Evolutionary conservation across 2,329 filamentous ascomycete genomes (phyloP).

Genomic region (Xylaria polymorpha): DNA sequence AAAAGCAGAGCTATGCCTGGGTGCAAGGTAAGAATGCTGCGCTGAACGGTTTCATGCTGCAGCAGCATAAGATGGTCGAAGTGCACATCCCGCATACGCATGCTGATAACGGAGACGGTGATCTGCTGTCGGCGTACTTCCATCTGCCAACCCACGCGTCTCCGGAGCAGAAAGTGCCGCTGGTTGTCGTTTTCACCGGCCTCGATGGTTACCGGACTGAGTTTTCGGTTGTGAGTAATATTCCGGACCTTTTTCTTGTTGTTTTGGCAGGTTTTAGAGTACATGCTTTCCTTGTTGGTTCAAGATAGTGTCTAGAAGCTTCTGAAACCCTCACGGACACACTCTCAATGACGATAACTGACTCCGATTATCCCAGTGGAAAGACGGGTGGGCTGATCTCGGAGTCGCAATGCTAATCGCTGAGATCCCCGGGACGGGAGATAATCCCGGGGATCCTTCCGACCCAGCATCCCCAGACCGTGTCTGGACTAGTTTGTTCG

Average conservation of each 20-base stretch:
- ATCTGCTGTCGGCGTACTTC: constrained; percentile 46
- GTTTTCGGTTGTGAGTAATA: constrained; percentile 42
- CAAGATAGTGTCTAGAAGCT: no score
- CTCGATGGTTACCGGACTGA: constrained; percentile 51
- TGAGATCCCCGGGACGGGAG: constrained; percentile 69
- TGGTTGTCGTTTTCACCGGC: constrained; percentile 48
- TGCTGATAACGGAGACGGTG: constrained; percentile 43
- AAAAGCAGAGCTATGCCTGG: constrained; percentile 49
- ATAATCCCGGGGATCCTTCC: constrained; percentile 60
- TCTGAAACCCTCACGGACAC: no score
- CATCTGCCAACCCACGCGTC: constrained; percentile 46
- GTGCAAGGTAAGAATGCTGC: constrained; percentile 47
- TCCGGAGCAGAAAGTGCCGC: constrained; percentile 37
- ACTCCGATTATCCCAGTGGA: constrained; percentile 39
- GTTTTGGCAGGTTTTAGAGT: no score
- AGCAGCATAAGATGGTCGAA: constrained; percentile 46
- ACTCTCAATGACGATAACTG: no score
- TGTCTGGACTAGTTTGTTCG: constrained; percentile 64
- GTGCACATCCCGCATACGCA: constrained; percentile 48
- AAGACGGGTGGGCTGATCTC: constrained; percentile 52
- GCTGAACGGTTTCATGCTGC: constrained; percentile 46
- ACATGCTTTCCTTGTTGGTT: no score
- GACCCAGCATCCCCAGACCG: constrained; percentile 64
- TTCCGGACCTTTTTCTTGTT: no score
- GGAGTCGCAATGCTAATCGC: constrained; percentile 62